Evolutionary conservation across 2,329 filamentous ascomycete species (phyloP), one percentile per base, ranked within the genome.

Genomic region (Xylaria sp.): DNA sequence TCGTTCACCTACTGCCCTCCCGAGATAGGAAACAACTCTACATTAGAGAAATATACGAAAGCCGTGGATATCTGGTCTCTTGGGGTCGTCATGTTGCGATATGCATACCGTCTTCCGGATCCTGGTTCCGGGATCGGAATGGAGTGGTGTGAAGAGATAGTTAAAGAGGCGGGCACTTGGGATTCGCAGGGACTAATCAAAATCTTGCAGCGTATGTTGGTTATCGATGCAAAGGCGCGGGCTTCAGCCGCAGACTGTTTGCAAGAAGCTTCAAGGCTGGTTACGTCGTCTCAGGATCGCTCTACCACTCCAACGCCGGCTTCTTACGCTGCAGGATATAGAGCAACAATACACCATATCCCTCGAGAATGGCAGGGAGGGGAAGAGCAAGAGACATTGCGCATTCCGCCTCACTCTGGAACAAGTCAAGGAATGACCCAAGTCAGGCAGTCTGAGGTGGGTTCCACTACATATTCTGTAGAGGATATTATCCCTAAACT

Each of bases 61-160:
- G 13, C 25, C 6, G 62, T 58, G 1, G 62, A 65, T 49, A 54
- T 47, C 10, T 65, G 62, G 62, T 59, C 62, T 49, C 55, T 65
- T 36, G 62, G 55, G 17, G 36, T 65, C 47, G 50, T 65, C 27
- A 22, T 65, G 5, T 42, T 65, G 9, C 10, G 6, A 55, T 55
- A 13, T 42, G 15, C 36, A 5, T 38, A 50, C 20, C 25, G 29
- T 3, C 36, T 65, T 13, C 62, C 62, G 6, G 2, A 47, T 47
- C 44, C 44, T 27, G n/a, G 20, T 5, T 44, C 20, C 10, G 44
- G 44, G 45, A 13, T 10, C 5, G 3, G 11, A 27, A 47, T 47
- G 4, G 20, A 47, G 44, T 47, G 22, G 44, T 47, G 44, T 9
- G 5, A 47, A 25, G 11, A 25, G 20, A 25, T 47, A 11, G 44